Percentiles rank a stretch among this genome's conserved stretches.
These are phyloP conservation scores for Aspergillus sparsus DNA, from an alignment of 495 filamentous ascomycete species.

Conservation along the genomic window DNA sequence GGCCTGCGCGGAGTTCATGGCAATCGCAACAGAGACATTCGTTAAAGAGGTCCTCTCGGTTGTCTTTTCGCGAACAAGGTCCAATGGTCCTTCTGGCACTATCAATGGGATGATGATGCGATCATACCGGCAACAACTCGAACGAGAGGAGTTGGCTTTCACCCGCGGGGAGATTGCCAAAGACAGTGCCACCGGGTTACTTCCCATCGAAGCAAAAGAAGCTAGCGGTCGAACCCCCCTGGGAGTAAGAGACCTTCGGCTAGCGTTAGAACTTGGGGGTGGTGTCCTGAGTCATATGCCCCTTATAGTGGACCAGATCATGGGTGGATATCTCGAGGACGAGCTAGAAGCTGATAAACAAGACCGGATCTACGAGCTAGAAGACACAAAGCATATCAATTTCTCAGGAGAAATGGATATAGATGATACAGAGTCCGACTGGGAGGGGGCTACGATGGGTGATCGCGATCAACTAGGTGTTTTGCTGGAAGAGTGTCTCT, in stretches of 20 bases:
- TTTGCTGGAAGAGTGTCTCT: slow-evolving; percentile 66
- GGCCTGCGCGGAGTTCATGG: slow-evolving; percentile 81
- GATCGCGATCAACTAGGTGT: slow-evolving; percentile 66
- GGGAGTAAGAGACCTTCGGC: slow-evolving; percentile 74
- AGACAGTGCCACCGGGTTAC: slow-evolving; percentile 60
- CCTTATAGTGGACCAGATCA: slow-evolving; percentile 67
- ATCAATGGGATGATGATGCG: slow-evolving; percentile 75
- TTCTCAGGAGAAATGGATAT: slow-evolving; percentile 61
- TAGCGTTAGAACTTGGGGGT: slow-evolving; percentile 73
- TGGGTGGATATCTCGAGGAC: slow-evolving; percentile 72
- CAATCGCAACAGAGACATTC: slow-evolving; percentile 85
- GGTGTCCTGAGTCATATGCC: slow-evolving; percentile 76
- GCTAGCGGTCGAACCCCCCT: slow-evolving; percentile 65
- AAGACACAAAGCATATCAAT: slow-evolving; percentile 41
- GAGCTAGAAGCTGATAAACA: slow-evolving; percentile 62
- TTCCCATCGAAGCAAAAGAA: slow-evolving; percentile 74
- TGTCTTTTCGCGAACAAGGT: slow-evolving; percentile 74
- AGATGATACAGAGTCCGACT: slow-evolving; percentile 64
- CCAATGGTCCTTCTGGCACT: slow-evolving; percentile 73
- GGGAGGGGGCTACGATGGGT: slow-evolving; percentile 67
- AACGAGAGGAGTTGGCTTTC: slow-evolving; percentile 68
- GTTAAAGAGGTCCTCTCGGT: slow-evolving; percentile 84
- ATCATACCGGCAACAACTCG: slow-evolving; percentile 70
- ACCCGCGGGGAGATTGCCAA: slow-evolving; percentile 70
- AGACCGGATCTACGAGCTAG: slow-evolving; percentile 49